These are phyloP conservation scores for Emmonsiellopsis sp. DNA, from an alignment of 2,329 filamentous ascomycete genomes.

Conservation along the genomic window DNA sequence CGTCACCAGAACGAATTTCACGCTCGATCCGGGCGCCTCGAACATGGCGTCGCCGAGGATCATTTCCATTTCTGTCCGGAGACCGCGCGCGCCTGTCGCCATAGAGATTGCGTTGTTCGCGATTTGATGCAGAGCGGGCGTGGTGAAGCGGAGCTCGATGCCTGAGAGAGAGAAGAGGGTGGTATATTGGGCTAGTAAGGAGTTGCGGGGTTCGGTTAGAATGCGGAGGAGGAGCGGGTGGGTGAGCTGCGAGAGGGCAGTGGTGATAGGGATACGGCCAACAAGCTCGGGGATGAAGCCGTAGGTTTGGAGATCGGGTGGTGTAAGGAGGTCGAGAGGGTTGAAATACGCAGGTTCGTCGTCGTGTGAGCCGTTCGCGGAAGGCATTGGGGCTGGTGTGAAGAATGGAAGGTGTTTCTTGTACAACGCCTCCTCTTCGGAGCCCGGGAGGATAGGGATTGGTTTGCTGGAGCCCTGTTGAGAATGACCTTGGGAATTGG, in stretches of 20 bases:
- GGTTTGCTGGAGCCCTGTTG: conserved; percentile 25
- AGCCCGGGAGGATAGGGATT: conserved; percentile 49
- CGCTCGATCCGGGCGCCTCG: conserved; percentile 57
- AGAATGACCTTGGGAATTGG: conserved; percentile 15
- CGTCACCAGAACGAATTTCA: conserved; percentile 65
- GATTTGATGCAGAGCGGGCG: conserved; percentile 68
- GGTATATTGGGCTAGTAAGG: conserved; percentile 77
- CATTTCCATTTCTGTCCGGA: conserved; percentile 73
- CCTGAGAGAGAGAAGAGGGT: conserved; percentile 75
- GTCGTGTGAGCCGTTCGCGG: conserved; percentile 21
- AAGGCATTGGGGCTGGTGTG: conserved; percentile 43
- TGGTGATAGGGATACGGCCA: conserved; percentile 85
- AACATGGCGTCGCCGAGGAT: conserved; percentile 74
- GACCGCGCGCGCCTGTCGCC: conserved; percentile 69
- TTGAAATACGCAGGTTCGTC: conserved; percentile 44
- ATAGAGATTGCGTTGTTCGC: conserved; percentile 60
- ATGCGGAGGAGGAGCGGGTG: conserved; percentile 67
- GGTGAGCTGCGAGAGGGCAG: conserved; percentile 69
- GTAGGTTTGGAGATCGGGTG: conserved; percentile 69
- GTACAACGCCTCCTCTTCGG: conserved; percentile 55
- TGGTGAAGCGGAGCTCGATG: conserved; percentile 73
- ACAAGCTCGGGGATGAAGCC: conserved; percentile 94
- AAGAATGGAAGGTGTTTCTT: conserved; percentile 52
- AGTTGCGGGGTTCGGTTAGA: conserved; percentile 85
- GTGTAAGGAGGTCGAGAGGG: conserved; percentile 62